These are phyloP conservation scores for Glutinoglossum americanum DNA, from an alignment of 495 filamentous ascomycete genomes.

Conservation along the genomic window DNA sequence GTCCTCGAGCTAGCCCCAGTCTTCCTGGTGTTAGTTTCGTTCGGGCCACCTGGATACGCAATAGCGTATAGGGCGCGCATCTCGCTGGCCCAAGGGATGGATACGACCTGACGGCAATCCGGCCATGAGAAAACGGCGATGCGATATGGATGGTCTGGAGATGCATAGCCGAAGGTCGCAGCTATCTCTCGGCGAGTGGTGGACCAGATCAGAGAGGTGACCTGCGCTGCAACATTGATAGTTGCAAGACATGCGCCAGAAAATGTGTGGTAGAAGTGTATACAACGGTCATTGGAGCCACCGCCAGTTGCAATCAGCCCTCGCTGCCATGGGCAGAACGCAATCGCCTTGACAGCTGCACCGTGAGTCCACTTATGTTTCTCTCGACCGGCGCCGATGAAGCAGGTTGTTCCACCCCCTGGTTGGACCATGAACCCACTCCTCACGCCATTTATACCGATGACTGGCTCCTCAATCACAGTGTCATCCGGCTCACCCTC, in stretches of 20 bases:
- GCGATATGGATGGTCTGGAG: slow-evolving; percentile 75
- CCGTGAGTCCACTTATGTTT: slow-evolving; percentile 57
- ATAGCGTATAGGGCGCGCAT: slow-evolving; percentile 61
- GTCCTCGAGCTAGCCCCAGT: slow-evolving; percentile 14
- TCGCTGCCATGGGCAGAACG: slow-evolving; percentile 88
- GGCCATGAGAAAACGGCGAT: slow-evolving; percentile 96
- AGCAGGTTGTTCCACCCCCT: slow-evolving; percentile 6
- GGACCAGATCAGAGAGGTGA: slow-evolving; percentile 85
- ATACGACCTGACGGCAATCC: slow-evolving; percentile 67
- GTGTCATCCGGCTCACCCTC: background rate
- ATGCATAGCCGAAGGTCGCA: slow-evolving; percentile 88
- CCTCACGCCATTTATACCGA: background rate
- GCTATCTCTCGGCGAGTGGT: slow-evolving; percentile 67
- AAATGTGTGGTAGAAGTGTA: slow-evolving; percentile 83
- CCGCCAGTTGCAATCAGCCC: slow-evolving; percentile 80
- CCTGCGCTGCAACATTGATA: slow-evolving; percentile 82
- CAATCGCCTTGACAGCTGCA: slow-evolving; percentile 89
- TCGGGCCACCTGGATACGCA: slow-evolving; percentile 39
- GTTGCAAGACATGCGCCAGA: slow-evolving; percentile 73
- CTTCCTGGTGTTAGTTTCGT: slow-evolving; percentile 11
- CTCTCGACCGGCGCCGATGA: slow-evolving; percentile 28
- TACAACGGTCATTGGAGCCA: slow-evolving; percentile 80
- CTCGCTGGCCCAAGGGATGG: slow-evolving; percentile 72
- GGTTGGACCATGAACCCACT: background rate
- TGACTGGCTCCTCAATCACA: background rate